Percentiles rank a stretch among this genome's conserved stretches.
These are phyloP conservation scores for Cutaneotrichosporon spelunceum DNA, from an alignment of 1,284 basidiomycete species.

Conservation along the genomic window DNA sequence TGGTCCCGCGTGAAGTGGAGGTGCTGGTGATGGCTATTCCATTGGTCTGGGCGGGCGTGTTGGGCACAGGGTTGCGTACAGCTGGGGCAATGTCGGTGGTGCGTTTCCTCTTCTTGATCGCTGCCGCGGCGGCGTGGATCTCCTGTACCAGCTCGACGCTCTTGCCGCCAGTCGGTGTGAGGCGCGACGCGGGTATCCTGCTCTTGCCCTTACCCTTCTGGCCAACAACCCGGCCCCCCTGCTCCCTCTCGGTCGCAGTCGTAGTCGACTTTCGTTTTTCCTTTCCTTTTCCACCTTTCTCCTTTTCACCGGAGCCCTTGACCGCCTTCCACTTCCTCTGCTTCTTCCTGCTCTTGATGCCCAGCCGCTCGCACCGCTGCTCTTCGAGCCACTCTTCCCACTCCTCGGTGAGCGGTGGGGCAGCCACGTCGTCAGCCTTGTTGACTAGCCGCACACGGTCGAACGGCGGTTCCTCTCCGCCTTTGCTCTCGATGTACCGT, in stretches of 20 bases:
- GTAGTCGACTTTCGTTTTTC: neutral
- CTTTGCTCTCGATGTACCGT: constrained; percentile 15
- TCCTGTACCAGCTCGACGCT: neutral
- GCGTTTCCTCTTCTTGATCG: neutral
- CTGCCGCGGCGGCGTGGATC: neutral
- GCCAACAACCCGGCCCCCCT: neutral
- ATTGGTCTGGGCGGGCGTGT: neutral
- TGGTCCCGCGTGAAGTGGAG: neutral
- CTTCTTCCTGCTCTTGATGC: neutral
- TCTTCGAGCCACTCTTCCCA: constrained; percentile 15
- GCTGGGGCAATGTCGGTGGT: neutral
- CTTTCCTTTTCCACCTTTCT: constrained; percentile 10
- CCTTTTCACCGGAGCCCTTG: neutral
- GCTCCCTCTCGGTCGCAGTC: neutral
- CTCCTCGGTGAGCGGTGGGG: constrained; percentile 29
- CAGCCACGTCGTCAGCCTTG: constrained; percentile 29
- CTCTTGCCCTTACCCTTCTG: neutral
- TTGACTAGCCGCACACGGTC: constrained; percentile 41
- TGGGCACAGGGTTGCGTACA: neutral
- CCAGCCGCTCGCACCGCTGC: constrained; percentile 5
- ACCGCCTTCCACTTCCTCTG: neutral
- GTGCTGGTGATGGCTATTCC: neutral
- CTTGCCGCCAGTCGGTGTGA: neutral
- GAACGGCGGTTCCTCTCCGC: constrained; percentile 29
- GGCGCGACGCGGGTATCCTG: neutral